These are phyloP conservation scores for Mucor plumbeus DNA, from an alignment of 371 early-diverging fungal species.

Conservation along the genomic window DNA sequence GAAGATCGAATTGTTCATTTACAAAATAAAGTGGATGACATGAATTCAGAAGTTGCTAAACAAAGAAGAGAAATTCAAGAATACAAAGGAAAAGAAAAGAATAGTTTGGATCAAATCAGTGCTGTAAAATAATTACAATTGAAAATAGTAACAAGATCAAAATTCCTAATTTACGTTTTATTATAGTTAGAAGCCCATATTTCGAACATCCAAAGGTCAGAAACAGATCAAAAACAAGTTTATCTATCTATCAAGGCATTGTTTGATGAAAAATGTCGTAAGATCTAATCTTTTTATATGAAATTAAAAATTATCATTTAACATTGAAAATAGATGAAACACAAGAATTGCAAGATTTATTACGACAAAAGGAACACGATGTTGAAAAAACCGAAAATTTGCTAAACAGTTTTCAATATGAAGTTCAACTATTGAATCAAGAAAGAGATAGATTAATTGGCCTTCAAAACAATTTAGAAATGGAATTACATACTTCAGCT, in stretches of 20 bases:
- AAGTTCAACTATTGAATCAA: conserved; percentile 42
- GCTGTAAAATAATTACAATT: conserved; percentile 37
- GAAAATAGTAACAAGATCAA: not conserved
- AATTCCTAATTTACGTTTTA: not conserved
- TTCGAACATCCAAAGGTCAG: conserved; percentile 47
- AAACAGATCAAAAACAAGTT: conserved; percentile 58
- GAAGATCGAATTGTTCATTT: conserved; percentile 54
- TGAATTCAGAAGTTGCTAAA: conserved; percentile 48
- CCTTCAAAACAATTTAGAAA: conserved; percentile 46
- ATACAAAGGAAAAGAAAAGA: conserved; percentile 59
- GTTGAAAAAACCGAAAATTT: conserved; percentile 43
- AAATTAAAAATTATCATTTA: not conserved
- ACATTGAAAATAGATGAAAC: conserved; percentile 42
- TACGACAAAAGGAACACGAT: conserved; percentile 50
- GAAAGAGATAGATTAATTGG: conserved; percentile 50
- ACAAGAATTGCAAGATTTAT: conserved; percentile 51
- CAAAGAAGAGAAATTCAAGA: conserved; percentile 57
- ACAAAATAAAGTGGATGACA: conserved; percentile 59
- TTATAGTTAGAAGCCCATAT: conserved; percentile 56
- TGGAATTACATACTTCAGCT: conserved; percentile 47
- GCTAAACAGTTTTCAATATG: conserved; percentile 38
- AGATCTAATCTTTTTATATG: conserved; percentile 1
- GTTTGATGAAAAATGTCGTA: conserved; percentile 63
- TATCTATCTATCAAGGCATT: conserved; percentile 47
- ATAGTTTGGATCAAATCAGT: conserved; percentile 57